Evolutionary conservation across 352 stramenopile species (phyloP), one percentile per base, ranked within the genome.

Genomic region (Phytophthora cryptogea): DNA sequence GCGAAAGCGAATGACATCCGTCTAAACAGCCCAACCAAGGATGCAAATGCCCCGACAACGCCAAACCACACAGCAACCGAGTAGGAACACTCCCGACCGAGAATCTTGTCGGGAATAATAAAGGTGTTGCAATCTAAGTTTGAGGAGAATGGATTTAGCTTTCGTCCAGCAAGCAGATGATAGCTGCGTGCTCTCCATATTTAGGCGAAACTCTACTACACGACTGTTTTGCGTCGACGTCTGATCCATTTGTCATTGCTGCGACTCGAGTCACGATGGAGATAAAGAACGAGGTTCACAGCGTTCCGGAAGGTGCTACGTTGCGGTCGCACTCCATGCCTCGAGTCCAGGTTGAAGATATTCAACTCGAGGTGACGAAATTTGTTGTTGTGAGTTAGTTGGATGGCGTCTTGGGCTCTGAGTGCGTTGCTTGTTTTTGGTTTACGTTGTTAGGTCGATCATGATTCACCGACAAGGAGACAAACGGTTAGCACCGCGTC

Each of bases 1-100:
- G 78, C 78, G 5, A 82, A 79, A 62, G 66, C 65, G 6, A 80
- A 74, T 7, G 78, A 88, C 35, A 71, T 64, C 17, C 60, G 63
- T 27, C 44, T 86, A 14, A 88, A 88, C 47, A 70, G 50, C 40
- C 48, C 65, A 5, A 53, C 49, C 16, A 59, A 68, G 54, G 56
- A 65, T 40, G 11, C 27, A 23, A 58, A 8, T 49, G 36, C 4
- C 30, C 17, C 39, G n/a, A 47, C 32, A n/a, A 40, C 35, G 14
- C 28, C 17, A n/a, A 49, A 47, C 20, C 58, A 46, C n/a, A 36
- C 54, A 42, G 32, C 20, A 16, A 36, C 47, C 17, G 16, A 68
- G 53, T 63, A 57, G n/a, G 16, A 30, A 54, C 31, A 20, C 8
- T 13, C 8, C 8, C 1, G 28, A 5, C 14, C 13, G 10, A 32